These are phyloP conservation scores for Entomortierella parvispora DNA, from an alignment of 192 early-diverging fungal species.

Conservation along the genomic window DNA sequence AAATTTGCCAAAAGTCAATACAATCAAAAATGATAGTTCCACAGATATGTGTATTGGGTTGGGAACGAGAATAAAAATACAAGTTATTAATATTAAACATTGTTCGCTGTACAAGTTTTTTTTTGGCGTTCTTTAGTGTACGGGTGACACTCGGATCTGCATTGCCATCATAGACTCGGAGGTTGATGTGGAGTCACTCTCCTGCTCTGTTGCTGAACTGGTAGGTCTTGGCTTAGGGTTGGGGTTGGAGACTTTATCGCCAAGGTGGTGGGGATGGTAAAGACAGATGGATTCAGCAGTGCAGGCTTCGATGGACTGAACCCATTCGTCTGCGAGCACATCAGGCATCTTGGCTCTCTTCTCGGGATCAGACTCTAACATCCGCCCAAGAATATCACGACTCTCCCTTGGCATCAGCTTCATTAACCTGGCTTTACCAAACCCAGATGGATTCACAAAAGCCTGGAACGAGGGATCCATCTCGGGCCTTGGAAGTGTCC, in stretches of 20 bases:
- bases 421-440: constrained; percentile 30
- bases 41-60: too few relatives aligned
- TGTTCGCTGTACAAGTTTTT: too few relatives aligned
- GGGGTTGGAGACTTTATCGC: background rate
- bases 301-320: constrained; percentile 66
- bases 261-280: constrained; percentile 8
- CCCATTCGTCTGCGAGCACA: constrained; percentile 79
- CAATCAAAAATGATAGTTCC: too few relatives aligned
- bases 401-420: constrained; percentile 64
- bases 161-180: too few relatives aligned
- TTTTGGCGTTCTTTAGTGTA: too few relatives aligned
- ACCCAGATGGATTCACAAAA: constrained; percentile 42
- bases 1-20: too few relatives aligned
- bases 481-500: constrained; percentile 59
- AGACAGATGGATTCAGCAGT: background rate
- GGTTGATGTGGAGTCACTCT: too few relatives aligned
- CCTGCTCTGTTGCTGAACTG: too few relatives aligned
- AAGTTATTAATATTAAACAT: too few relatives aligned
- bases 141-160: too few relatives aligned
- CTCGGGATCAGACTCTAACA: constrained; percentile 65
- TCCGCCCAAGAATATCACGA: constrained; percentile 60
- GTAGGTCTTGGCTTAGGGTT: too few relatives aligned
- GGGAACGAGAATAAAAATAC: too few relatives aligned
- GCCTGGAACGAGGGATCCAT: constrained; percentile 66
- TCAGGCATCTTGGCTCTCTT: constrained; percentile 69